Conservation (phyloP, 2,329 filamentous ascomycete genomes). For the Atkinsonella texensis region DNA sequence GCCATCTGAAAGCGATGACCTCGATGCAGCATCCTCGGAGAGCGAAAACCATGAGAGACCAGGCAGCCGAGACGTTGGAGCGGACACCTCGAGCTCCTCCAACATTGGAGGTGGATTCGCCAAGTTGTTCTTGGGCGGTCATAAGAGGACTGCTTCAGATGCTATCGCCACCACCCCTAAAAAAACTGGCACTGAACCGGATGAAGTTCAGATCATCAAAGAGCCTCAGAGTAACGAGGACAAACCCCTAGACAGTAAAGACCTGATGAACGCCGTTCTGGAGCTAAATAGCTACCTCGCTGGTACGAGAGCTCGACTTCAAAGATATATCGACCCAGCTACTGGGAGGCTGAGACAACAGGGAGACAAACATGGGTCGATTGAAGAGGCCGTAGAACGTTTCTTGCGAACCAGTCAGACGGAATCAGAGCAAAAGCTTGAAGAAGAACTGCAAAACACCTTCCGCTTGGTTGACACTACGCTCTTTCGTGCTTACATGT, state of each 20-base stretch:
- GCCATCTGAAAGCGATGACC: conserved; percentile 29
- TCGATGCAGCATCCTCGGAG: conserved; percentile 23
- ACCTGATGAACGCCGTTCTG: conserved; percentile 68
- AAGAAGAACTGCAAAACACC: conserved; percentile 59
- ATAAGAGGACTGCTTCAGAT: conserved; percentile 36
- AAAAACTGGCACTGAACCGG: conserved; percentile 39
- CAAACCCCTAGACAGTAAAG: conserved; percentile 59
- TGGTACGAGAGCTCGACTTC: conserved; percentile 60
- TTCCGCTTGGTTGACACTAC: conserved; percentile 87
- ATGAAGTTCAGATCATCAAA: conserved; percentile 43
- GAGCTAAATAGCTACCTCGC: conserved; percentile 82
- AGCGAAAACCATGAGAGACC: conserved; percentile 17
- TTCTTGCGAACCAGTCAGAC: conserved; percentile 36
- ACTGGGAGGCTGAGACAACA: conserved; percentile 48
- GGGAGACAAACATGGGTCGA: conserved; percentile 29
- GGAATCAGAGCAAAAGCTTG: conserved; percentile 48
- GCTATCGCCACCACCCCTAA: conserved; percentile 49
- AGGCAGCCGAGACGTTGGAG: conserved; percentile 14
- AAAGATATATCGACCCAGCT: conserved; percentile 48
- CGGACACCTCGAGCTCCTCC: conserved; percentile 21
- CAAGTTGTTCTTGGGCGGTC: conserved; percentile 38
- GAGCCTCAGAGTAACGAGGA: conserved; percentile 31
- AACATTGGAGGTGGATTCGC: conserved; percentile 36
- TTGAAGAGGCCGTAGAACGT: conserved; percentile 41
- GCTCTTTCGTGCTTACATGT: conserved; percentile 91